Evolutionary conservation across 352 stramenopile genomes (phyloP).

Genomic region (Globisporangium sylvaticum): DNA sequence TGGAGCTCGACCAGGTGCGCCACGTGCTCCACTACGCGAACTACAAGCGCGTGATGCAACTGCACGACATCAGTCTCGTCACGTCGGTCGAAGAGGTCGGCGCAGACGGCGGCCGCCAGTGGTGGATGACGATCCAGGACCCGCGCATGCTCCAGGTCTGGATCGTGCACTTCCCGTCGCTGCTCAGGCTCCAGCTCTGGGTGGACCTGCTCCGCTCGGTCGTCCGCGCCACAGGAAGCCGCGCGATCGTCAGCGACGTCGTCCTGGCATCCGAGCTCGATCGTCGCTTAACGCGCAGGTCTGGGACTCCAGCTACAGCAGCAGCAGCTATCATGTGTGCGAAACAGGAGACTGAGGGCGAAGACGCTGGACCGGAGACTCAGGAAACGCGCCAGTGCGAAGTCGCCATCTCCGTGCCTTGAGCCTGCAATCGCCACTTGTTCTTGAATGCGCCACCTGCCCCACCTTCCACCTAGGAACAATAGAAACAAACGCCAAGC

Average conservation of each 20-base stretch:
- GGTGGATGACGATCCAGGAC: constrained; percentile 74
- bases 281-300: constrained; percentile 1
- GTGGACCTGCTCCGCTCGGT: constrained; percentile 35
- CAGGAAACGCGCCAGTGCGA: background rate
- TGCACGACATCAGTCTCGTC: constrained; percentile 60
- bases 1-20: constrained; percentile 62
- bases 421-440: background rate
- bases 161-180: constrained; percentile 54
- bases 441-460: constrained; percentile 1
- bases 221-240: constrained; percentile 26
- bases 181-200: constrained; percentile 37
- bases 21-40: constrained; percentile 55
- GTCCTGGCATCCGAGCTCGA: constrained; percentile 20
- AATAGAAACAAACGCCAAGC: background rate
- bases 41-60: constrained; percentile 44
- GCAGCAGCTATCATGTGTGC: no score
- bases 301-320: no score
- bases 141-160: constrained; percentile 48
- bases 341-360: background rate
- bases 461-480: background rate
- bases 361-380: background rate
- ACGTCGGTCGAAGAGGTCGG: constrained; percentile 48
- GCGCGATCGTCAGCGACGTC: constrained; percentile 39
- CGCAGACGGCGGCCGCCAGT: constrained; percentile 23
- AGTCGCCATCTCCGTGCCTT: constrained; percentile 9